Conservation (phyloP, 208 protist genomes). For the Acanthamoeba quina region DNA sequence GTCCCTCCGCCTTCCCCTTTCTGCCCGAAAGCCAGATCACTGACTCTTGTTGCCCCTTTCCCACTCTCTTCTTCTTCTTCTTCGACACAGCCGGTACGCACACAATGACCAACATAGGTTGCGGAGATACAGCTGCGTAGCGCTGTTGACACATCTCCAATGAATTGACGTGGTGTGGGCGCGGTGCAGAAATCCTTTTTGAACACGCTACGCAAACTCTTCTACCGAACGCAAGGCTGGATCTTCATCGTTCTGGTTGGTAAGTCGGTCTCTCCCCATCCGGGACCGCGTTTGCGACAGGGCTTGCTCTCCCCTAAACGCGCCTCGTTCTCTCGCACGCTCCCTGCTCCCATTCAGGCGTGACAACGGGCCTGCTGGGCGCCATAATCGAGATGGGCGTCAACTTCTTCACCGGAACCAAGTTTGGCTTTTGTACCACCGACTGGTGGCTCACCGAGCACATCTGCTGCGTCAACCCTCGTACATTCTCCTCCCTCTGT, state of each 20-base stretch:
- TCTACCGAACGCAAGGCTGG: conserved; percentile 57
- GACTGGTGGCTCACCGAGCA: conserved; percentile 55
- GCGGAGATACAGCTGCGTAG: too few relatives aligned
- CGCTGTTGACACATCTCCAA: too few relatives aligned
- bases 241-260: conserved; percentile 58
- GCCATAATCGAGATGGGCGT: conserved; percentile 51
- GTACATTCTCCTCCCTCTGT: neutral
- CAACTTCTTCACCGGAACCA: conserved; percentile 58
- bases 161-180: too few relatives aligned
- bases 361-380: conserved; percentile 44
- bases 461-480: conserved; percentile 39
- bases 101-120: too few relatives aligned
- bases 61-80: too few relatives aligned
- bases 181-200: conserved; percentile 7
- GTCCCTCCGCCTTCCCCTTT: neutral
- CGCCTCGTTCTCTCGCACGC: neutral
- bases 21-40: too few relatives aligned
- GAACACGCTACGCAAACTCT: conserved; percentile 54
- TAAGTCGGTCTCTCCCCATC: neutral
- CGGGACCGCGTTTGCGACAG: neutral
- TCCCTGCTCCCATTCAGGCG: neutral
- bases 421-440: conserved; percentile 65
- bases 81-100: too few relatives aligned
- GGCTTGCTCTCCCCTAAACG: too few relatives aligned
- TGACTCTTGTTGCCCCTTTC: too few relatives aligned